Evolutionary conservation across 2,329 filamentous ascomycete genomes (phyloP).

Genomic region (Colletotrichum filicis): DNA sequence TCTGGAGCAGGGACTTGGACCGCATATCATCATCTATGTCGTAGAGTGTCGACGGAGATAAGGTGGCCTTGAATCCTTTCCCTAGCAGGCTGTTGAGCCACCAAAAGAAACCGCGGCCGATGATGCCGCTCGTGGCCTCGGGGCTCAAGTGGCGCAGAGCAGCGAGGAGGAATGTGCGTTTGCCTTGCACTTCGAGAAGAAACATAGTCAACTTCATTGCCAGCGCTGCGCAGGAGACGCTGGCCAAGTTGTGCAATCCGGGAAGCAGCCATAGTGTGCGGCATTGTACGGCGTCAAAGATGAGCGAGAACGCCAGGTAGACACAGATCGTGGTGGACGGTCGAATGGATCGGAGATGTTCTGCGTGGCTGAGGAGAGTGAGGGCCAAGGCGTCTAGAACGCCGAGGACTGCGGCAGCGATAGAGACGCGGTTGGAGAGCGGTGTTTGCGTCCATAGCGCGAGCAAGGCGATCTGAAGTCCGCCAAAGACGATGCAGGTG

Average conservation of each 20-base stretch:
- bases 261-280: conserved; percentile 47
- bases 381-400: conserved; percentile 42
- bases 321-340: conserved; percentile 45
- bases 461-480: conserved; percentile 41
- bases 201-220: conserved; percentile 41
- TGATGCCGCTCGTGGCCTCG: conserved; percentile 38
- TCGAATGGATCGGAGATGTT: conserved; percentile 47
- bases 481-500: conserved; percentile 11
- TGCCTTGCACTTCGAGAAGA: conserved; percentile 39
- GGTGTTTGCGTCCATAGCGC: conserved; percentile 39
- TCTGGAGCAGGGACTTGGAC: conserved; percentile 40
- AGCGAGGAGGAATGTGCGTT: conserved; percentile 2
- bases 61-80: conserved; percentile 34
- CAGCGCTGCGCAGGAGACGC: conserved; percentile 38
- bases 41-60: conserved; percentile 36
- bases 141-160: not conserved
- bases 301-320: conserved; percentile 43
- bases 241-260: conserved; percentile 39
- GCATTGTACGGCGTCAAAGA: conserved; percentile 46
- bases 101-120: conserved; percentile 45
- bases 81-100: conserved; percentile 46
- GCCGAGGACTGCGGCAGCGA: conserved; percentile 43
- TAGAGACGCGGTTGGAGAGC: conserved; percentile 42
- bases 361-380: conserved; percentile 42
- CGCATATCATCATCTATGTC: conserved; percentile 40